phyloP scores from a whole-genome alignment of 805 yeast genomes.

The Saccharomycopsis sp. region DNA sequence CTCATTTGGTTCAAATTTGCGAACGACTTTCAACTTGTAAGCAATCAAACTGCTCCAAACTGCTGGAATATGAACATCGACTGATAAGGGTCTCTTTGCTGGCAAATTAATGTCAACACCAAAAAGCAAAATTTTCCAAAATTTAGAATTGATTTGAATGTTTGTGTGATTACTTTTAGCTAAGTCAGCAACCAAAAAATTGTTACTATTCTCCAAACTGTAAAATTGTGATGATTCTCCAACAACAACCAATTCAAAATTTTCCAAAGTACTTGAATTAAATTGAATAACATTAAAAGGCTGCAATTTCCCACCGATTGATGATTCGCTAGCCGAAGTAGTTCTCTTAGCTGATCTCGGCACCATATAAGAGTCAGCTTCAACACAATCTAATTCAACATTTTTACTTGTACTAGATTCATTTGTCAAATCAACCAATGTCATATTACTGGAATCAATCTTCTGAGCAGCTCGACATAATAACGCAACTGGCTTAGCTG shows the following conservation, averaged over 20 bases:
- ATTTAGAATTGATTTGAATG: constrained; percentile 17
- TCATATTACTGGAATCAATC: neutral
- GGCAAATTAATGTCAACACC: constrained; percentile 34
- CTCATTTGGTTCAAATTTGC: constrained; percentile 12
- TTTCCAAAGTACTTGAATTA: constrained; percentile 31
- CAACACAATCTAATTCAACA: constrained; percentile 34
- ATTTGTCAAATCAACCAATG: constrained; percentile 14
- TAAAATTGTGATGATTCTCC: constrained; percentile 28
- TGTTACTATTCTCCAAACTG: constrained; percentile 19
- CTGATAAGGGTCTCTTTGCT: constrained; percentile 36
- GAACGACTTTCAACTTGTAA: constrained; percentile 33
- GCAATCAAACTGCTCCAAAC: constrained; percentile 59
- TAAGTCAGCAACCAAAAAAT: constrained; percentile 24
- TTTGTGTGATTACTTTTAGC: constrained; percentile 11
- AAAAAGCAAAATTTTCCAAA: constrained; percentile 20
- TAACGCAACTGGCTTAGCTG: constrained; percentile 23
- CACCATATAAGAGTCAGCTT: constrained; percentile 33
- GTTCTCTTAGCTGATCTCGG: constrained; percentile 44
- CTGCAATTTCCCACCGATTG: constrained; percentile 40
- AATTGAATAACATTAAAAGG: constrained; percentile 47
- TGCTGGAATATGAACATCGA: constrained; percentile 44
- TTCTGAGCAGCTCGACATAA: constrained; percentile 20
- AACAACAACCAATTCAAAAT: constrained; percentile 46
- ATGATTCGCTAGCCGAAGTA: constrained; percentile 41
- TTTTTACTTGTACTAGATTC: constrained; percentile 9